Evolutionary conservation across 305 asterid genomes (phyloP).

Genomic region (Fraxinus albicans): DNA sequence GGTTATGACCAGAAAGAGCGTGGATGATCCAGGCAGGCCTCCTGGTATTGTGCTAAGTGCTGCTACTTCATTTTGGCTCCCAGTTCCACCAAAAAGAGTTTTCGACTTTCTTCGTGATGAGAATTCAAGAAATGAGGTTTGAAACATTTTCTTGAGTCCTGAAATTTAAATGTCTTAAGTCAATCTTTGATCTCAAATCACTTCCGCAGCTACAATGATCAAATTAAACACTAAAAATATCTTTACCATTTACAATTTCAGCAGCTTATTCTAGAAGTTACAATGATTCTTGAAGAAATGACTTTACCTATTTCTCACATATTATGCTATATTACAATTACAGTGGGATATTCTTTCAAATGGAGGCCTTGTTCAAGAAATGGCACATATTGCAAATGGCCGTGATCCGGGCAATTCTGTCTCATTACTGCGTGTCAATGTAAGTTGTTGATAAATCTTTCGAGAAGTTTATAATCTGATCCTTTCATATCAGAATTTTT

Average conservation of each 20-base stretch:
- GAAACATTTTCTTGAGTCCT: not conserved
- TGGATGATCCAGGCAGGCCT: constrained; percentile 98
- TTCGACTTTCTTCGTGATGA: constrained; percentile 83
- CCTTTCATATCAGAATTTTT: not conserved
- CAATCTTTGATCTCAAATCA: not conserved
- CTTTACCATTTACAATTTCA: not conserved
- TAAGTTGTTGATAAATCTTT: constrained; percentile 31
- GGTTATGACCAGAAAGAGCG: constrained; percentile 91
- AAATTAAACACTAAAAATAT: not conserved
- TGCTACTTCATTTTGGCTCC: constrained; percentile 97
- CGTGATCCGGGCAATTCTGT: constrained; percentile 87
- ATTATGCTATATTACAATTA: not conserved
- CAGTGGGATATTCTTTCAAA: constrained; percentile 98
- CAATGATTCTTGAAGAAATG: not conserved
- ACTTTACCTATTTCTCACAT: not conserved
- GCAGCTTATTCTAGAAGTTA: not conserved
- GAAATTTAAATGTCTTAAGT: not conserved
- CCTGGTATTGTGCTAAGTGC: constrained; percentile 97
- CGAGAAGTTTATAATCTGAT: not conserved
- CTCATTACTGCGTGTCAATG: constrained; percentile 83
- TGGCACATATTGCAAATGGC: constrained; percentile 96
- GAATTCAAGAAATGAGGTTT: constrained; percentile 88
- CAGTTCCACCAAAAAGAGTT: constrained; percentile 74
- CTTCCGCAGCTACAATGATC: not conserved
- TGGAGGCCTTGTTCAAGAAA: constrained; percentile 96